Evolutionary conservation across 495 filamentous ascomycete species (phyloP), one percentile per base, ranked within the genome.

Genomic region (Aspergillus egyptiacus): DNA sequence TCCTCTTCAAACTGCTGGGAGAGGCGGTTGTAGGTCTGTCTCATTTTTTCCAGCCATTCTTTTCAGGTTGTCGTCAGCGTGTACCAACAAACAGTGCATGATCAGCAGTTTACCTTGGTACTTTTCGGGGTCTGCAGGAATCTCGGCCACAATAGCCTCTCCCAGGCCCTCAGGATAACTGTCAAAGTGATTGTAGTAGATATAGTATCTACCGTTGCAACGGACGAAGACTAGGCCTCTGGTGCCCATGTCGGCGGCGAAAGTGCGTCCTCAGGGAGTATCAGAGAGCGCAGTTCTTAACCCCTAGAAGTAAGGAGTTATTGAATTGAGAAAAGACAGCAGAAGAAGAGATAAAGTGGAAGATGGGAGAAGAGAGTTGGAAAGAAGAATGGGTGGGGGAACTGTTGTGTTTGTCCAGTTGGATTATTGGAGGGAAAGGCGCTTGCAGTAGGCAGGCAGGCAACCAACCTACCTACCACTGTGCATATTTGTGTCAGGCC

Each of bases 181-280:
- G 42, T 67, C 64, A 1, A 14, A 65, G 5, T 60, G 55, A 28
- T 67, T 65, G 47, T 62, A 60, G 51, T 60, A 61, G 38, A 56
- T 48, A 33, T 59, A 65, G 38, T 60, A 64, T 44, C 61, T 47
- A 31, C 64, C 59, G 20, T 48, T 51, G 38, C 56, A 62, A 30
- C 56, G 59, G 40, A 62, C 25, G 30, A 63, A 55, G 10, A 57
- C 13, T 19, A 60, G 51, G 2, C 61, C 65, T 45, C 56, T 54
- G 13, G 59, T 63, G 3, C 59, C 61, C 59, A 56, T 62, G 14
- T 28, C 38, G 25, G n/a, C 15, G 11, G 13, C 10, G 10, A 5
- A 5, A 27, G 25, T 27, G 10, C 10, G 25, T 10, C 5, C 10
- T 27, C 5, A 27, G 10, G n/a, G n/a, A n/a, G n/a, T n/a, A n/a